Evolutionary conservation across 2,329 filamentous ascomycete genomes (phyloP), one percentile per base, ranked within the genome.

Genomic region (Diaporthe amygdali): DNA sequence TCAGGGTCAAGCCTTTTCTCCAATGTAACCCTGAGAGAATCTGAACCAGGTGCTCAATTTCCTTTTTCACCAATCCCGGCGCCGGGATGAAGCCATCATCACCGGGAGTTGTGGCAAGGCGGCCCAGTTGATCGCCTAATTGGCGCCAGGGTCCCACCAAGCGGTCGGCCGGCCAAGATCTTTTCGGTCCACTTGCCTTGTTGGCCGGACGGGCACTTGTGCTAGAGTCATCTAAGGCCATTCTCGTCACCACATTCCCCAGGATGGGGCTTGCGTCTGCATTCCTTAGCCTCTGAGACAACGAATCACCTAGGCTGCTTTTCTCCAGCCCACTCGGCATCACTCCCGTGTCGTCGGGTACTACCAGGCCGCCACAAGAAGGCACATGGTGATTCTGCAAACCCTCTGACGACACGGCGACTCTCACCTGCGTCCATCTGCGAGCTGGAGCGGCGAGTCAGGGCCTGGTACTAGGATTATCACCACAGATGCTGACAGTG

Each of bases 401-500:
- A 46, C 66, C 41, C 20, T 41, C 46, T 41, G 46, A 68, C 44
- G 30, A 15, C 30, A 59, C n/a, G 49, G 15, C 22, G 12, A 9
- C 7, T 17, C 66, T 68, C 66, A 55, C 27, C 52, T 41, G 55
- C 44, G n/a, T 30, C 30, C 52, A 41, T 51, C 41, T 51, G 6
- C 7, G 66, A n/a, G 15, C n/a, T 39, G 17, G 30, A 34, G n/a
- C 10, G 22, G 30, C 70, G 49, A 71, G 66, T 71, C 70, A 71
- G 66, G 12, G 32, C 20, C 55, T 32, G n/a, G 2, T 22, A 22
- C 15, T 37, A 59, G 46, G 51, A 14, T 34, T 32, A 44, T 47
- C 22, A 51, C 51, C 44, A 52, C 25, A 17, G 49, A 39, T 47
- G 70, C 56, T 61, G 51, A 56, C 30, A 66, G 30, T 54, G 49